These are phyloP conservation scores for Dalbergia cultrata DNA, from an alignment of 306 rosid species.

Conservation along the genomic window DNA sequence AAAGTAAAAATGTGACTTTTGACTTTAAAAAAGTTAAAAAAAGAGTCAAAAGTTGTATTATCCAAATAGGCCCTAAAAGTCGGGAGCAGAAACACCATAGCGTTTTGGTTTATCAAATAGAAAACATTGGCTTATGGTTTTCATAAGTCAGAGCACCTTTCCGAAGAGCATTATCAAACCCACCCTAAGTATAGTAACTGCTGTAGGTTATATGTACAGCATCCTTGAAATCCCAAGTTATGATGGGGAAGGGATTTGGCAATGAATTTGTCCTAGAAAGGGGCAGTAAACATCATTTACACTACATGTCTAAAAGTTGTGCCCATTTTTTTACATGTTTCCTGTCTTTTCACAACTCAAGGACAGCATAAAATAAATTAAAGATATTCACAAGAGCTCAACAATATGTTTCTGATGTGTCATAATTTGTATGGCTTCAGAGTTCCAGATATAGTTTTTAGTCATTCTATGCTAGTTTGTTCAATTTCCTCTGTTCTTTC, in stretches of 20 bases:
- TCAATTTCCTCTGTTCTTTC: slow-evolving; percentile 28
- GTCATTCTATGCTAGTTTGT: slow-evolving; percentile 31
- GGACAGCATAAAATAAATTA: slow-evolving; percentile 20
- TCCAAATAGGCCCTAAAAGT: too few species aligned
- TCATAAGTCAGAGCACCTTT: too few species aligned
- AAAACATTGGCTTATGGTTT: too few species aligned
- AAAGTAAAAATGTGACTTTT: too few species aligned
- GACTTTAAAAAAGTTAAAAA: too few species aligned
- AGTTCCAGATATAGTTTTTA: slow-evolving; percentile 42
- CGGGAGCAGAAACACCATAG: too few species aligned
- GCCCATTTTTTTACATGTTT: slow-evolving; percentile 37
- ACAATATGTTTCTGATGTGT: slow-evolving; percentile 33
- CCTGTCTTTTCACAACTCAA: slow-evolving; percentile 37
- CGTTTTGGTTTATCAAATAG: too few species aligned
- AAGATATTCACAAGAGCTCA: slow-evolving; percentile 15
- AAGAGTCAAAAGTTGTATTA: too few species aligned
- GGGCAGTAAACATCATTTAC: slow-evolving; percentile 18
- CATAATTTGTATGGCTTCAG: slow-evolving; percentile 25
- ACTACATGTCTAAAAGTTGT: slow-evolving; percentile 26
- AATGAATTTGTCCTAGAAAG: slow-evolving; percentile 33
- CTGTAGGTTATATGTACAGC: not conserved
- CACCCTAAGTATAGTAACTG: not conserved
- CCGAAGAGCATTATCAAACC: too few species aligned
- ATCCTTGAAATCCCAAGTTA: slow-evolving; percentile 9
- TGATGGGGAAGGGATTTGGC: not conserved